These are phyloP conservation scores for Blastomyces gilchristii DNA, from an alignment of 2,329 filamentous ascomycete species.

Conservation along the genomic window DNA sequence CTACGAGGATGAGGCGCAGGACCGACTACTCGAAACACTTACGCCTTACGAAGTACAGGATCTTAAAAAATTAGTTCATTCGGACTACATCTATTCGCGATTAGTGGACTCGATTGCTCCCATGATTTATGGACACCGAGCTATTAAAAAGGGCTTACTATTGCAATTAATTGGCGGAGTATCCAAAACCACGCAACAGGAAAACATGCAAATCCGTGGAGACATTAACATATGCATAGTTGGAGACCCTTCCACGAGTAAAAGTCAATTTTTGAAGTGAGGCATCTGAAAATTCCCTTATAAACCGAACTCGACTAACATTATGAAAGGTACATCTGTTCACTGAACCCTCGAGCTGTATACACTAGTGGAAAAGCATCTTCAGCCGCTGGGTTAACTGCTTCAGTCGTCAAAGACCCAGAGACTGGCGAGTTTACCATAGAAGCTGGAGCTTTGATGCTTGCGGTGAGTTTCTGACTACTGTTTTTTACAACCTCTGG, in stretches of 20 bases:
- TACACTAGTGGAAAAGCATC: conserved; percentile 98
- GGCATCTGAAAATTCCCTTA: conserved; percentile 18
- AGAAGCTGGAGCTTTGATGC: conserved; percentile 93
- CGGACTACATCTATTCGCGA: conserved; percentile 86
- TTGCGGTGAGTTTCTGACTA: conserved; percentile 47
- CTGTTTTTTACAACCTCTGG: background rate
- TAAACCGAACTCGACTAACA: conserved; percentile 1
- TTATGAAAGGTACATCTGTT: conserved; percentile 64
- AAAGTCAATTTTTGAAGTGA: conserved; percentile 88
- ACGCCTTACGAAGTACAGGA: conserved; percentile 83
- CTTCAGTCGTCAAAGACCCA: conserved; percentile 93
- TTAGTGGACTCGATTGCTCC: conserved; percentile 90
- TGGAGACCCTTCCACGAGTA: conserved; percentile 91
- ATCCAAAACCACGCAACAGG: conserved; percentile 68
- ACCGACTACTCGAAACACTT: conserved; percentile 75
- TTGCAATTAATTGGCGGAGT: conserved; percentile 95
- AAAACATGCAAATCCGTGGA: conserved; percentile 90
- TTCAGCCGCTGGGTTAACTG: conserved; percentile 91
- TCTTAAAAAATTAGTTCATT: conserved; percentile 84
- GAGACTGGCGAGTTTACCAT: conserved; percentile 99
- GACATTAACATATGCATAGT: conserved; percentile 99
- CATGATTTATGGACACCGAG: conserved; percentile 93
- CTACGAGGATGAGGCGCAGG: conserved; percentile 74
- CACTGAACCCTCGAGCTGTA: conserved; percentile 88
- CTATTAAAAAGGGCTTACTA: conserved; percentile 93